Evolutionary conservation across 1,284 basidiomycete species (phyloP).

Genomic region (Apiotrichum siamense): DNA sequence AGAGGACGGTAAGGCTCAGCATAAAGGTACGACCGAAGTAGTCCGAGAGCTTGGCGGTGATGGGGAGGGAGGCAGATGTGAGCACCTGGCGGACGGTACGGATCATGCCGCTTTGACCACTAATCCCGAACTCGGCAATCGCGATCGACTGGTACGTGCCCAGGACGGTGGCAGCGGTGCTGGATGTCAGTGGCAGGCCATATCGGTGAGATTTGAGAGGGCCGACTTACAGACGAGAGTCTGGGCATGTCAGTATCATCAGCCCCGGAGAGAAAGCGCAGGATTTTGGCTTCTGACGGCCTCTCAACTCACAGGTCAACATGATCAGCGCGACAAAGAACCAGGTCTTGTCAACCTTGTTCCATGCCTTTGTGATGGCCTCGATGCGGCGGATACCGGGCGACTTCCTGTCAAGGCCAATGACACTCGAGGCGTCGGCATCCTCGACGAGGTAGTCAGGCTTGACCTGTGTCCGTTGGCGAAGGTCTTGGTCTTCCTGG

Average conservation of each 20-base stretch:
- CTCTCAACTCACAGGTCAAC: constrained; percentile 9
- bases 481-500: neutral
- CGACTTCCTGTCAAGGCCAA: constrained; percentile 4
- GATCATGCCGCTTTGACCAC: constrained; percentile 36
- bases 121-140: constrained; percentile 18
- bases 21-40: constrained; percentile 47
- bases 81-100: constrained; percentile 37
- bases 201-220: neutral
- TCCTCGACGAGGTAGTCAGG: neutral
- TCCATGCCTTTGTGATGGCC: constrained; percentile 9
- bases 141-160: constrained; percentile 24
- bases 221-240: neutral
- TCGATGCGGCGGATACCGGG: constrained; percentile 17
- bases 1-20: constrained; percentile 38
- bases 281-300: too few relatives aligned
- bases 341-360: neutral
- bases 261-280: neutral
- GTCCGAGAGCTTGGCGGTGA: constrained; percentile 41
- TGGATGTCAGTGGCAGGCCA: neutral
- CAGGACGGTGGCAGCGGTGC: neutral
- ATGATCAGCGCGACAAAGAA: constrained; percentile 9
- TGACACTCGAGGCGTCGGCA: neutral
- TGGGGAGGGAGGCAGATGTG: constrained; percentile 36
- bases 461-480: neutral
- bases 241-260: constrained; percentile 1